Evolutionary conservation across 352 stramenopile species (phyloP).

Genomic region (Globisporangium takayamanum): DNA sequence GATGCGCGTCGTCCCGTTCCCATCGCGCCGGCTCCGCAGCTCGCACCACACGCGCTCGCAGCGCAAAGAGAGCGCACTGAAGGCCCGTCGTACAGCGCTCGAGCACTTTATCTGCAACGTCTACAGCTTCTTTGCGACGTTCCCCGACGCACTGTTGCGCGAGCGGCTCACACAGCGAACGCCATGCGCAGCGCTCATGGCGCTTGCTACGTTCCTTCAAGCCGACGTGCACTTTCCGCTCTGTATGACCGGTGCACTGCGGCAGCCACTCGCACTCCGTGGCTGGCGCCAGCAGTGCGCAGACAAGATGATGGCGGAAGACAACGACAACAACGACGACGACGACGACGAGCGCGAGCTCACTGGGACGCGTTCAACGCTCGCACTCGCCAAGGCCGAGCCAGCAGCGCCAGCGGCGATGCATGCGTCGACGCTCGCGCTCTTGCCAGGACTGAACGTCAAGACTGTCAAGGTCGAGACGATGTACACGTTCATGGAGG

Average conservation of each 20-base stretch:
- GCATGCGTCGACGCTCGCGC: constrained; percentile 1
- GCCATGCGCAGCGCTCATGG: constrained; percentile 34
- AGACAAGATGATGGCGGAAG: constrained; percentile 37
- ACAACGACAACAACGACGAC: constrained; percentile 10
- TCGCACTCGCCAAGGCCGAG: constrained; percentile 7
- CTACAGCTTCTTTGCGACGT: constrained; percentile 35
- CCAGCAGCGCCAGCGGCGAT: background rate
- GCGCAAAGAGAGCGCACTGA: constrained; percentile 21
- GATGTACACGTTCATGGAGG: constrained; percentile 74
- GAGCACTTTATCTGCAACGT: constrained; percentile 36
- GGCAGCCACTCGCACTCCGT: constrained; percentile 35
- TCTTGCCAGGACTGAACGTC: constrained; percentile 45
- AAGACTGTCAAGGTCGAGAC: constrained; percentile 59
- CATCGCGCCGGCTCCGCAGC: constrained; percentile 23
- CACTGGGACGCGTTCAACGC: constrained; percentile 4
- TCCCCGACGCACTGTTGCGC: constrained; percentile 23
- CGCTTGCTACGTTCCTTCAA: constrained; percentile 47
- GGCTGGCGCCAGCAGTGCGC: constrained; percentile 54
- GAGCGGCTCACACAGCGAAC: constrained; percentile 27
- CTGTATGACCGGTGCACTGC: constrained; percentile 19
- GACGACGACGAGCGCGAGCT: background rate
- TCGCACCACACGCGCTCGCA: constrained; percentile 21
- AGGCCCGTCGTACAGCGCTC: constrained; percentile 30
- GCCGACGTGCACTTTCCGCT: constrained; percentile 39
- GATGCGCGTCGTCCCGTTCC: constrained; percentile 32